Evolutionary conservation across 768 basidiomycete genomes (phyloP), one percentile per base, ranked within the genome.

Genomic region (Tephrocybe rancida): DNA sequence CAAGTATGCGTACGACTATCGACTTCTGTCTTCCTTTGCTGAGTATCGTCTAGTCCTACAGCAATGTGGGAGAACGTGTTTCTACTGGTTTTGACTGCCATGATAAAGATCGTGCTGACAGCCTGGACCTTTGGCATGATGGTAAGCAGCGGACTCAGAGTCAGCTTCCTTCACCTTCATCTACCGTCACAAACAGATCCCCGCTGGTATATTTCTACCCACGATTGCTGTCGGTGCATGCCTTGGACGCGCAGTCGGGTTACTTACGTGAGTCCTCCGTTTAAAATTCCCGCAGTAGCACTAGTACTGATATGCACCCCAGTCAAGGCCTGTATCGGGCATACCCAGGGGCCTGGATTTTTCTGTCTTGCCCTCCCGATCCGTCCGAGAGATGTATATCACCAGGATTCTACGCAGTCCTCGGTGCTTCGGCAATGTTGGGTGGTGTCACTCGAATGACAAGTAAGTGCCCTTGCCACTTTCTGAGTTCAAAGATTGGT

Each of bases 71-170:
- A 86, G 58, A 90, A 87, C 58, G 77, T 87, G 14, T 87, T 88
- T 60, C 69, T 89, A 7, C 72, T 90, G 5, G 65, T 84, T 24
- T 66, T 88, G 13, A 87, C 87, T 0, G 85, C 86, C 1, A 65
- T 72, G 2, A 70, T 84, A 49, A 90, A 90, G 62, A 63, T 88
- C 22, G 69, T 74, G 1, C 67, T 89, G 19, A 89, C 88, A 25
- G 81, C 86, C 6, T 89, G 87, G 86, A 88, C 87, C 6, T 90
- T 90, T 64, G 88, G 88, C 19, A 87, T 88, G 83, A 86, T 84
- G 83, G 87, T 86, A 58, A 51, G 70, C 50, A 26, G 11, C n/a
- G 3, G 16, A 18, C 21, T 48, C 25, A 6, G 21, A 29, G 19
- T 9, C n/a, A n/a, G n/a, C n/a, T n/a, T n/a, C 14, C 32, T 10